Evolutionary conservation across 441 rosid genomes (phyloP), one percentile per base, ranked within the genome.

Genomic region (Daphne laureola): DNA sequence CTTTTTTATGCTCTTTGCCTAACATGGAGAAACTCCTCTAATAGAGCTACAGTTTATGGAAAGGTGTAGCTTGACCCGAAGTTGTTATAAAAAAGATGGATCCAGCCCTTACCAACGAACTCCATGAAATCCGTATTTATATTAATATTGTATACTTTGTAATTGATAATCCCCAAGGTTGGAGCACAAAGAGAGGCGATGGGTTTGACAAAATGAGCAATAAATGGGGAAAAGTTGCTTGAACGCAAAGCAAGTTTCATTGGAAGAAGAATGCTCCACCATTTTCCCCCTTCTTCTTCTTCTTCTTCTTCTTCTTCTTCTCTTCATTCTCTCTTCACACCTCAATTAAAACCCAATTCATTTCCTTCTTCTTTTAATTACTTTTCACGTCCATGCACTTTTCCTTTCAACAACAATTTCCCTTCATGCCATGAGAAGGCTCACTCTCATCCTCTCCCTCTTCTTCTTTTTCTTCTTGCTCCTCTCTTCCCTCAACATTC

Each of bases 201-300:
- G 58, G 71, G 75, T 85, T 78, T 82, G 90, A 82, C 85, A 58
- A 65, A 54, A 47, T 25, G 67, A 58, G 65, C 70, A 61, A 67
- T 62, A 46, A 67, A 65, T 61, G 70, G 43, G 65, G 61, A 60
- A 46, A 5, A 54, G 63, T 81, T 78, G 46, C 91, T 83, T 86
- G 66, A 81, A 80, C 86, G 90, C 67, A 77, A 87, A 84, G 90
- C 73, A 73, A 80, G 69, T 55, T 70, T 52, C 81, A 67, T 70
- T 61, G 85, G 74, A 63, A 66, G 73, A 76, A 78, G 73, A 57
- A 68, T 64, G 65, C 66, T 75, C 82, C 57, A 69, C 79, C 67
- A 18, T 61, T 63, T 41, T 55, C 61, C 68, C 58, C 62, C 70
- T 58, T 41, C 31, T 13, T 17, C 68, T 74, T 57, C 80, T 72